Evolutionary conservation across 306 rosid species (phyloP).

Genomic region (Vicia sativa): DNA sequence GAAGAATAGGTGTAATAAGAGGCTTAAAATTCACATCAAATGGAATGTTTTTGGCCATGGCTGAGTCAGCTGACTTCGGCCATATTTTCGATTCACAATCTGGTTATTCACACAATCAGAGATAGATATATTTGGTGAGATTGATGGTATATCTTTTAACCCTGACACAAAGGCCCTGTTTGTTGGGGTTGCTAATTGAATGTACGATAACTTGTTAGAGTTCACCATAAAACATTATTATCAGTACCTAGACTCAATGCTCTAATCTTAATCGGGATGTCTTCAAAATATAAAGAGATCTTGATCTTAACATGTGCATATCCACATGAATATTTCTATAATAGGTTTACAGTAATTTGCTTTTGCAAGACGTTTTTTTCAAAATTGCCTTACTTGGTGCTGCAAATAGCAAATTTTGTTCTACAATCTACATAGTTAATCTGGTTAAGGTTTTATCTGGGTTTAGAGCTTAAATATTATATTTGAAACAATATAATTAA

Average conservation of each 20-base stretch:
- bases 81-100: constrained; percentile 63
- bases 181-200: constrained; percentile 80
- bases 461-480: constrained; percentile 12
- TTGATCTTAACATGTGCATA: constrained; percentile 33
- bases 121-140: constrained; percentile 89
- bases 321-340: constrained; percentile 3
- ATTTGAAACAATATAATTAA: too few relatives aligned
- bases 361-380: constrained; percentile 23
- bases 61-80: constrained; percentile 94
- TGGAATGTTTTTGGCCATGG: constrained; percentile 81
- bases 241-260: constrained; percentile 50
- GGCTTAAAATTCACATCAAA: constrained; percentile 65
- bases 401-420: constrained; percentile 32
- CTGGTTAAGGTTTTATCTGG: neutral
- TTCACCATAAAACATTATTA: constrained; percentile 55
- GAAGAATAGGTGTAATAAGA: constrained; percentile 92
- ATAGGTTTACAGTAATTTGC: constrained; percentile 19
- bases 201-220: constrained; percentile 84
- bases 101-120: constrained; percentile 65
- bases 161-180: constrained; percentile 84
- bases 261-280: constrained; percentile 42
- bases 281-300: constrained; percentile 29
- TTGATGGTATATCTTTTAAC: constrained; percentile 85
- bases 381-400: constrained; percentile 16
- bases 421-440: constrained; percentile 23